Conservation (phyloP, 176 grass and related monocot genomes). For the Chrysopogon serrulatus region DNA sequence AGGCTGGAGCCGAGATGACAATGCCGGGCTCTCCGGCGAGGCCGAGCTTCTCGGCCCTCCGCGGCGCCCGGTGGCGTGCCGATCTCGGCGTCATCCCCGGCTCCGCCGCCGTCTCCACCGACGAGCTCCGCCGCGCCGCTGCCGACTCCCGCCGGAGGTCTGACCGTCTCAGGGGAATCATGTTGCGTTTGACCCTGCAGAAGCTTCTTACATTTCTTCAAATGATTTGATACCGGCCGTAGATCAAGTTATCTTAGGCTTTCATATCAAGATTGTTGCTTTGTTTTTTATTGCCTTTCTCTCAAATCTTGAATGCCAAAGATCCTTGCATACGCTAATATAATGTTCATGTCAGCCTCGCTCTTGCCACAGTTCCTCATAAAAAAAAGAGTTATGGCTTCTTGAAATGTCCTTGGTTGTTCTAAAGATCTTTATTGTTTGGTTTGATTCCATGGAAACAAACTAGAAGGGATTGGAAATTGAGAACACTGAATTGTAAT, state of each 20-base stretch:
- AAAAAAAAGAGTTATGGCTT: background rate
- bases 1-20: constrained; percentile 12
- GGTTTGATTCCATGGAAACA: background rate
- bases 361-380: background rate
- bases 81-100: constrained; percentile 67
- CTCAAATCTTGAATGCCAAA: background rate
- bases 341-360: background rate
- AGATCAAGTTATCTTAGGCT: background rate
- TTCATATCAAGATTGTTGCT: background rate
- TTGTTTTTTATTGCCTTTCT: background rate
- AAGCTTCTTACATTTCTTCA: background rate
- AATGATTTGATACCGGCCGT: background rate
- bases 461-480: background rate
- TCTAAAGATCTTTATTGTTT: constrained; percentile 6
- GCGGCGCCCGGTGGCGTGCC: constrained; percentile 75
- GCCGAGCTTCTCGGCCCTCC: constrained; percentile 37
- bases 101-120: constrained; percentile 36
- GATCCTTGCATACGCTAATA: background rate
- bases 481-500: background rate
- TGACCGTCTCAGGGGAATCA: background rate
- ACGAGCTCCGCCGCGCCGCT: constrained; percentile 77
- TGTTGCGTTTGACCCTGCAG: background rate
- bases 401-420: background rate
- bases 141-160: constrained; percentile 92
- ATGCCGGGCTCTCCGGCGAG: constrained; percentile 33